phyloP scores from a whole-genome alignment of 371 early-diverging fungal genomes.

The Saksenaea vasiformis region DNA sequence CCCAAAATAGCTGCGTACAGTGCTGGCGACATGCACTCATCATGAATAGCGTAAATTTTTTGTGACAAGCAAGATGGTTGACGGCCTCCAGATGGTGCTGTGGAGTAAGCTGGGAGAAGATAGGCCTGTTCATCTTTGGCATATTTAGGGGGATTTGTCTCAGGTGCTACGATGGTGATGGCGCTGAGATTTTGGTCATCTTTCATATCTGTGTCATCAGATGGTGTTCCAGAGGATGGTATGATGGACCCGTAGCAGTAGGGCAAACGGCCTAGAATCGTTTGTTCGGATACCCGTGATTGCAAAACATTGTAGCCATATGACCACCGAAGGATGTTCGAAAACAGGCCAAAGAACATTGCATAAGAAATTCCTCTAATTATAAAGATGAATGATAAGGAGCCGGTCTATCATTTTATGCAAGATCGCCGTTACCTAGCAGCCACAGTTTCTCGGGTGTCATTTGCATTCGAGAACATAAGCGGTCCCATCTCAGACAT shows the following conservation, averaged over 20 bases:
- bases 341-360: slow-evolving; percentile 74
- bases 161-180: neutral
- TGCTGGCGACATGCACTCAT: slow-evolving; percentile 62
- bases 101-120: neutral
- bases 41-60: neutral
- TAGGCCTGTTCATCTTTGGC: neutral
- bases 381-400: slow-evolving; percentile 1
- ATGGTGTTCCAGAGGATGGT: neutral
- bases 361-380: slow-evolving; percentile 74
- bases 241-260: neutral
- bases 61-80: neutral
- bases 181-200: neutral
- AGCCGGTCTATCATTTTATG: neutral
- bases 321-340: slow-evolving; percentile 78
- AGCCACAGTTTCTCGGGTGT: slow-evolving; percentile 64
- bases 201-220: neutral
- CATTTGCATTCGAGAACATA: slow-evolving; percentile 57
- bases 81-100: slow-evolving; percentile 1
- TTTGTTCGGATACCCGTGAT: neutral
- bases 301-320: slow-evolving; percentile 69
- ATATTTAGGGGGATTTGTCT: neutral
- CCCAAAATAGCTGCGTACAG: slow-evolving; percentile 63
- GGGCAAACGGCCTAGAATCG: neutral
- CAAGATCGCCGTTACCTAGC: slow-evolving; percentile 47
- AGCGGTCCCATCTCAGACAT: slow-evolving; percentile 65